phyloP scores from a whole-genome alignment of 2,329 filamentous ascomycete genomes.

The Xylariaceae sp. region DNA sequence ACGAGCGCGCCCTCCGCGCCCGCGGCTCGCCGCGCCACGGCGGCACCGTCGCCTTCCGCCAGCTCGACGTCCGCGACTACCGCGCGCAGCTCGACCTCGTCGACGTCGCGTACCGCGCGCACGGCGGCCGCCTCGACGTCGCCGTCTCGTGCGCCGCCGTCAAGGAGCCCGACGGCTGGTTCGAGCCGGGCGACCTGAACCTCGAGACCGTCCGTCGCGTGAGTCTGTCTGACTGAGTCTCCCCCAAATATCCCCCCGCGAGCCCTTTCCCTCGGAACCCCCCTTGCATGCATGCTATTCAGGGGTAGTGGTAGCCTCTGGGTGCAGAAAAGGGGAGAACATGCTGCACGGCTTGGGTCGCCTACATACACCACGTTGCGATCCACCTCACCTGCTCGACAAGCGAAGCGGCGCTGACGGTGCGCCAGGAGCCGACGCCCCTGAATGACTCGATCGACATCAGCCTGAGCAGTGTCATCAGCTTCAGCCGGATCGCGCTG shows the following conservation, averaged over 20 bases:
- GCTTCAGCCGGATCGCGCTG: slow-evolving; percentile 1
- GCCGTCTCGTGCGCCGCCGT: slow-evolving; percentile 2
- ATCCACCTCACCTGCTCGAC: no score
- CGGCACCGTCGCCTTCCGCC: neutral
- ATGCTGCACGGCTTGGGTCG: no score
- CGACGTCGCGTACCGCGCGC: neutral
- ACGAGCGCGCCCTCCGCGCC: neutral
- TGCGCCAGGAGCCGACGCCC: slow-evolving; percentile 1
- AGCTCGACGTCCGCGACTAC: slow-evolving; percentile 1
- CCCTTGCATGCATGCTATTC: no score
- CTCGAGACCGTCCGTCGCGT: slow-evolving; percentile 1
- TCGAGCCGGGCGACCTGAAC: slow-evolving; percentile 2
- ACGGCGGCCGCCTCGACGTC: slow-evolving; percentile 1
- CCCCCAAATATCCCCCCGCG: neutral
- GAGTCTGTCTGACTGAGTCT: no score
- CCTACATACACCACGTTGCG: neutral
- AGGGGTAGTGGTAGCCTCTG: no score
- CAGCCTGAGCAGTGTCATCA: slow-evolving; percentile 1
- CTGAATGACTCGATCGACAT: slow-evolving; percentile 1
- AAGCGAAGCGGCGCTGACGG: no score
- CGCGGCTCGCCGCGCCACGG: neutral
- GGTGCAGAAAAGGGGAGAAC: no score
- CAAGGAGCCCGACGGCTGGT: slow-evolving; percentile 1
- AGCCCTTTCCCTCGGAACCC: neutral
- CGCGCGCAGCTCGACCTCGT: neutral